Base-by-base conservation (phyloP, 768 basidiomycete genomes). In the Tulasnella sp. region DNA sequence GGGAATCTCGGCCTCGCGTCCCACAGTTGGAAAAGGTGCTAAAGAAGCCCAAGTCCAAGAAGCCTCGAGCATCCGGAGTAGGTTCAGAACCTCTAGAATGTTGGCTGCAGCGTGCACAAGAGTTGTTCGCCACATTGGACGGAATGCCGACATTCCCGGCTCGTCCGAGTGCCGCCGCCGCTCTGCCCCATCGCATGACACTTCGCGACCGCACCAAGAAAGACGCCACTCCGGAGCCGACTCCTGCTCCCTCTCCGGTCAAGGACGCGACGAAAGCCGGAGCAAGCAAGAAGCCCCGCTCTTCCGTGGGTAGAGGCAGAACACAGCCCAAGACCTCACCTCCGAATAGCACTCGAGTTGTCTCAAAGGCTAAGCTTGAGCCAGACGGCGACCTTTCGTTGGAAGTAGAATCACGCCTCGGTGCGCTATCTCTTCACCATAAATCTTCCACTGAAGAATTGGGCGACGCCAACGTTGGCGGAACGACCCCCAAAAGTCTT, bases 81-180 rank as follows among this genome's bases (percentile, higher is more conserved):
- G 80, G 84, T 34, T 75, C 83, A 5, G 73, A 71, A 38, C 40
- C 39, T 39, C 46, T 81, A 24, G 89, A 90, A 6, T 85, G 85
- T 3, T 94, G 93, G 93, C 83, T 94, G 24, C 87, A 89, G 39
- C 89, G 90, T 18, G 86, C 92, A 0, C 74, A 89, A 3, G 86
- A 87, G 36, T 85, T 91, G 38, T 88, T 92, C 78, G 82, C 86
- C 0, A 83, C 87, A 0, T 83, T 93, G 0, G 82, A 83, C 72
- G 58, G 77, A 38, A 40, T 52, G 58, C 31, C 71, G 38, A 72
- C 74, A 73, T 31, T 77, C n/a, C 40, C 44, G 34, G 38, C 52
- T 24, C 81, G 27, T 34, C 80, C 39, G 40, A 77, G n/a, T n/a
- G 16, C 71, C 16, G 77, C 71, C 16, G 77, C 40, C 40, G 36